Evolutionary conservation across 495 filamentous ascomycete genomes (phyloP), one percentile per base, ranked within the genome.

Genomic region (Tuber microsphaerosporum): DNA sequence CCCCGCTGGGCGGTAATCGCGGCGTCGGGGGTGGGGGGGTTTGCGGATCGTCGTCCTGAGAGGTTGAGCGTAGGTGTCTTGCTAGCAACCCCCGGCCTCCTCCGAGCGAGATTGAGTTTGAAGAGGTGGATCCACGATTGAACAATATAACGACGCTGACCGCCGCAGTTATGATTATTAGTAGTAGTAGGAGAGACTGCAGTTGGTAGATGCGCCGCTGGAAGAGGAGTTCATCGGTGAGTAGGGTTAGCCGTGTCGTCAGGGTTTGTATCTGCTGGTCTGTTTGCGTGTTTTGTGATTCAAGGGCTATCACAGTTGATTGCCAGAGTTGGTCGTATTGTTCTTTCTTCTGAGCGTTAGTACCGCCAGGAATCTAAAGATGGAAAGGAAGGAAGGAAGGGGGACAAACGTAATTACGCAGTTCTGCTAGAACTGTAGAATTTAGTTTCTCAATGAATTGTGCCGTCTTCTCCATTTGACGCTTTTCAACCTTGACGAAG

Each of bases 311-410:
- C 22, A 97, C 92, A 45, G 97, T 97, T 31, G 90, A 92, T 81
- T 96, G 94, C 93, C 95, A 97, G 37, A 97, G 91, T 80, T 97
- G 92, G 80, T 99, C 96, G 84, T 99, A 98, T 80, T 96, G 92
- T 69, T 89, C 87, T 76, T 92, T 86, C 81, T 84, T 70, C 65
- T n/a, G 22, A 65, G 41, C 31, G 31, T 45, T 61, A 75, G 73
- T 17, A 31, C 51, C 16, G 26, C 61, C 44, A 2, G 34, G 45
- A 48, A 17, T 9, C 41, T 22, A 7, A 42, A 17, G 46, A n/a
- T 22, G 19, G 34, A 39, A 73, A n/a, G 37, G 17, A 26, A 44
- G 44, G 6, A n/a, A n/a, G n/a, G n/a, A 42, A 42, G 4, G 41
- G 31, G 20, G 2, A 75, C 76, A 37, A 77, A 83, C 81, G 76